phyloP scores from a whole-genome alignment of 768 basidiomycete genomes.

The Rhizopogon vulgaris region DNA sequence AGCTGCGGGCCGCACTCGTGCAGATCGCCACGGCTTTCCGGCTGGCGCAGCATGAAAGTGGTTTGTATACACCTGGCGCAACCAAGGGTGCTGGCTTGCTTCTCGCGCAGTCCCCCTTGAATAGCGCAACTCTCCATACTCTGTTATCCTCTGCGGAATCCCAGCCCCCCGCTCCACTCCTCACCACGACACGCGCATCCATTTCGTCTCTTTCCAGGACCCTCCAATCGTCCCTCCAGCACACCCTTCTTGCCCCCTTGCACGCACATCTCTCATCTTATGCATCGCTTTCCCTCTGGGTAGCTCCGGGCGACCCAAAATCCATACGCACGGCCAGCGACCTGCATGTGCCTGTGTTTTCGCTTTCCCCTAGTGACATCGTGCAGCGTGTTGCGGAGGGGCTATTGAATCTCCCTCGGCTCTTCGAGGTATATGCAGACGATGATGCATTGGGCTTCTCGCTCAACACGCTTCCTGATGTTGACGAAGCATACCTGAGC shows the following conservation, averaged over 20 bases:
- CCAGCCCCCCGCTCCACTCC: conserved; percentile 30
- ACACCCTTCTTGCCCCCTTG: conserved; percentile 80
- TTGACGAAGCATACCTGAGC: conserved; percentile 48
- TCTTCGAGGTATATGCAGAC: conserved; percentile 92
- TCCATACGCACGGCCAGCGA: conserved; percentile 28
- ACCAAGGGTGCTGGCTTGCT: conserved; percentile 65
- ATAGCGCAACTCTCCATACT: conserved; percentile 65
- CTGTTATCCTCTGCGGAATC: conserved; percentile 43
- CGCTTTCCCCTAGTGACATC: conserved; percentile 82
- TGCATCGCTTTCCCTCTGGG: conserved; percentile 63
- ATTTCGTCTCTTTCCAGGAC: conserved; percentile 60
- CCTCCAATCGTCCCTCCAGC: conserved; percentile 74
- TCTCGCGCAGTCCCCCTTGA: conserved; percentile 80
- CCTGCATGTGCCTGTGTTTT: conserved; percentile 78
- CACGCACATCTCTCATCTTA: conserved; percentile 68
- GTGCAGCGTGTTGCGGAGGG: conserved; percentile 90
- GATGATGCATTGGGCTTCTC: conserved; percentile 90
- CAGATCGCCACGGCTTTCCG: conserved; percentile 59
- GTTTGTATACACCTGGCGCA: conserved; percentile 49
- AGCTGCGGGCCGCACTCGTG: conserved; percentile 51
- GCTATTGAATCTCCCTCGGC: conserved; percentile 84
- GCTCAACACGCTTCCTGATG: conserved; percentile 70
- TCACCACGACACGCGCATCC: conserved; percentile 48
- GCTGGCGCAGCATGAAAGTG: conserved; percentile 43
- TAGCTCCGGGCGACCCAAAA: conserved; percentile 43